phyloP scores from a whole-genome alignment of 495 filamentous ascomycete genomes.

The Wilcoxina mikolae region DNA sequence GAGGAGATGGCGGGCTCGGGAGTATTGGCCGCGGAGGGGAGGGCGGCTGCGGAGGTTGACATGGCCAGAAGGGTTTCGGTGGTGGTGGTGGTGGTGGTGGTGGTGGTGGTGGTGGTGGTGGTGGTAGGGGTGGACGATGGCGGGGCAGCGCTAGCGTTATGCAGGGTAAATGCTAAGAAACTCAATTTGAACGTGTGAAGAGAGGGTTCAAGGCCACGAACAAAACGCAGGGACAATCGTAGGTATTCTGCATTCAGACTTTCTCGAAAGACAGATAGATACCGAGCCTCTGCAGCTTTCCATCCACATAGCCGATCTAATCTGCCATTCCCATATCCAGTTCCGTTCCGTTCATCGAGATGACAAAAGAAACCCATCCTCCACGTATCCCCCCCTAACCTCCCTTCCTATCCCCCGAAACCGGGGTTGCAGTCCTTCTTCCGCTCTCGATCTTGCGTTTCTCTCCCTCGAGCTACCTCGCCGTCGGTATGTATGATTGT shows the following conservation, averaged over 20 bases:
- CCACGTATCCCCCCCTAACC: conserved; percentile 9
- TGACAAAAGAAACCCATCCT: background rate
- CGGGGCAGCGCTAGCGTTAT: background rate
- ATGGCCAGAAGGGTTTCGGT: background rate
- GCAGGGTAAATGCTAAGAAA: background rate
- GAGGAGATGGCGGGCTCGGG: conserved; percentile 8
- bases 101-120: background rate
- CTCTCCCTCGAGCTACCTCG: conserved; percentile 24
- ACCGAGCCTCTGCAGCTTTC: no score
- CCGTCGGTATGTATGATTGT: background rate
- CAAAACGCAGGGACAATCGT: no score
- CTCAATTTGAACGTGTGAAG: no score
- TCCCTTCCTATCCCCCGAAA: conserved; percentile 23
- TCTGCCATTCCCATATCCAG: background rate
- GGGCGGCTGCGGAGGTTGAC: background rate
- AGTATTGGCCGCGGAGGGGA: conserved; percentile 1
- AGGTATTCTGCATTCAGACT: no score
- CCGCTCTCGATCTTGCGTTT: conserved; percentile 25
- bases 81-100: background rate
- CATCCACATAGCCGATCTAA: no score
- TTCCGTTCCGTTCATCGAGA: background rate
- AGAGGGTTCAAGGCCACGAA: no score
- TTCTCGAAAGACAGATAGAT: no score
- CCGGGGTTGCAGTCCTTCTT: conserved; percentile 18
- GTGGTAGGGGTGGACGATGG: background rate